phyloP scores from a whole-genome alignment of 2,329 filamentous ascomycete species.

The Diaporthe sp. region DNA sequence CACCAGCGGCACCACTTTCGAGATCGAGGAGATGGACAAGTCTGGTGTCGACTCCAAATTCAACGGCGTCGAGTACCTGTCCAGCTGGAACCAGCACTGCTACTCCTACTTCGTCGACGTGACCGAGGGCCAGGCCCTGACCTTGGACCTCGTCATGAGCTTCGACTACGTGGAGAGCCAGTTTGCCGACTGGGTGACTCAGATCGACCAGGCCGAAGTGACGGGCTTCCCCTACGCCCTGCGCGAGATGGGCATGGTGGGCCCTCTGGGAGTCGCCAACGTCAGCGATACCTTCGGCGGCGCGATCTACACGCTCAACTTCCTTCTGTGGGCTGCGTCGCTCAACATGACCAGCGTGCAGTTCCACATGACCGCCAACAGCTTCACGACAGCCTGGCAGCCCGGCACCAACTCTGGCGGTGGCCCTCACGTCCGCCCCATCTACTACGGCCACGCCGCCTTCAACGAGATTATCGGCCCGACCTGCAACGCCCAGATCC shows the following conservation, averaged over 20 bases:
- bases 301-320: slow-evolving; percentile 65
- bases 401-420: slow-evolving; percentile 55
- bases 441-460: slow-evolving; percentile 64
- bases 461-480: slow-evolving; percentile 62
- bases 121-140: slow-evolving; percentile 54
- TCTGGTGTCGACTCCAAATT: slow-evolving; percentile 52
- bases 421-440: slow-evolving; percentile 58
- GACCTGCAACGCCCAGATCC: slow-evolving; percentile 56
- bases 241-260: slow-evolving; percentile 64
- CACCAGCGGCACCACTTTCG: slow-evolving; percentile 63
- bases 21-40: slow-evolving; percentile 54
- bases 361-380: slow-evolving; percentile 68
- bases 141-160: slow-evolving; percentile 58
- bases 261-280: slow-evolving; percentile 59
- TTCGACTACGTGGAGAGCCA: slow-evolving; percentile 60
- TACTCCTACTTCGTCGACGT: slow-evolving; percentile 66
- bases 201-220: slow-evolving; percentile 55
- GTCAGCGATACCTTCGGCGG: slow-evolving; percentile 63
- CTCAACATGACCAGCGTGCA: slow-evolving; percentile 61
- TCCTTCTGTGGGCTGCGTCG: slow-evolving; percentile 61
- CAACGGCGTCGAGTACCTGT: slow-evolving; percentile 45
- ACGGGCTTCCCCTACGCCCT: slow-evolving; percentile 61
- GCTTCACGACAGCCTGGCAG: slow-evolving; percentile 63
- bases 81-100: slow-evolving; percentile 65
- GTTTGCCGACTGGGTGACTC: slow-evolving; percentile 59